Evolutionary conservation across 148 eudicot species (phyloP).

Genomic region (Silene latifolia): DNA sequence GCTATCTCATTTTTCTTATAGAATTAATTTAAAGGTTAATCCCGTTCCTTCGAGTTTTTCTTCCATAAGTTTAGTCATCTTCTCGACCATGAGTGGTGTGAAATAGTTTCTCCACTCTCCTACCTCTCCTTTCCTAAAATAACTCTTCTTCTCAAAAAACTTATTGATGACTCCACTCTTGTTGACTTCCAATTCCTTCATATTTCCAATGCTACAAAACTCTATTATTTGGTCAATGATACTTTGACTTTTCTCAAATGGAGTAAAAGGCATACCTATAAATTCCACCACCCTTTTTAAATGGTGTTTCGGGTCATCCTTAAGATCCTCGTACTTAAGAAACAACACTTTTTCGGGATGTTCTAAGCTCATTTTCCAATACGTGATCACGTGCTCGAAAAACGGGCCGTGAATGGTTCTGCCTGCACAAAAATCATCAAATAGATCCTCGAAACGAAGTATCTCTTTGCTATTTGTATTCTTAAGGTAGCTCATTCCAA

Average conservation of each 20-base stretch:
- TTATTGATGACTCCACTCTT: neutral
- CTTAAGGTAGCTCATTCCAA: no score
- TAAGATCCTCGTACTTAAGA: conserved; percentile 22
- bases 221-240: conserved; percentile 1
- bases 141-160: neutral
- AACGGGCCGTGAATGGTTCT: neutral
- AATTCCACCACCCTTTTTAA: conserved; percentile 17
- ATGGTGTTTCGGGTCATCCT: neutral
- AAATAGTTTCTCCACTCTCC: neutral
- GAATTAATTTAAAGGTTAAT: neutral
- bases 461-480: neutral
- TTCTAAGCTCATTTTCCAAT: neutral
- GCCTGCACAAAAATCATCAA: neutral
- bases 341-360: neutral
- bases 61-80: neutral
- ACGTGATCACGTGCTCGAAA: neutral
- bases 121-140: conserved; percentile 19
- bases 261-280: conserved; percentile 12
- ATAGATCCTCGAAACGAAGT: neutral
- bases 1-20: neutral
- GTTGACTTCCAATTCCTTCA: conserved; percentile 10
- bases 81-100: conserved; percentile 10
- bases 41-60: neutral
- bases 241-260: conserved; percentile 6
- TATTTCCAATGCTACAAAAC: conserved; percentile 3